These are phyloP conservation scores for Heritiera littoralis DNA, from an alignment of 345 rosid genomes.

Conservation along the genomic window DNA sequence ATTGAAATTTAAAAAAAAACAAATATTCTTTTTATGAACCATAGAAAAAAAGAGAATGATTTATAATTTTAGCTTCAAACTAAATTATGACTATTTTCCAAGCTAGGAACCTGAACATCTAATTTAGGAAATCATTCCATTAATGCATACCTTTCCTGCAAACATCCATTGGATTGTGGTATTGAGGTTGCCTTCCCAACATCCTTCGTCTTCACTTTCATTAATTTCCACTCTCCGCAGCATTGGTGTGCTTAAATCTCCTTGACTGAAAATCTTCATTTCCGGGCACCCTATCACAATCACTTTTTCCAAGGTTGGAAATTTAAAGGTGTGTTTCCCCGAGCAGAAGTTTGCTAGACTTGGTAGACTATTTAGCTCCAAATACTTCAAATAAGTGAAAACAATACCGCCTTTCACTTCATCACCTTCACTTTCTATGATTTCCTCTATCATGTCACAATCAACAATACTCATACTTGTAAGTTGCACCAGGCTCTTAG, in stretches of 20 bases:
- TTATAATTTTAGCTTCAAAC: too few relatives aligned
- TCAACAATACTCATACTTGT: constrained; percentile 4
- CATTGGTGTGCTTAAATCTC: not conserved
- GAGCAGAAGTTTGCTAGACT: not conserved
- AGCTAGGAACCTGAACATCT: too few relatives aligned
- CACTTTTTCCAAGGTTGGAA: not conserved
- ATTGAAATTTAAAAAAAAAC: too few relatives aligned
- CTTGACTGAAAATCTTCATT: not conserved
- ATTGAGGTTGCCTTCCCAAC: not conserved
- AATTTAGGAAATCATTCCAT: not conserved
- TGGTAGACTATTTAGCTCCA: not conserved
- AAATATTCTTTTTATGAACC: too few relatives aligned
- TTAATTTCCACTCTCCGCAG: not conserved
- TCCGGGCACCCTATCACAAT: not conserved
- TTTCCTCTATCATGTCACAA: constrained; percentile 20
- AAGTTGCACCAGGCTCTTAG: too few relatives aligned
- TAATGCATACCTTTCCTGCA: not conserved
- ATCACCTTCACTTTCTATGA: not conserved
- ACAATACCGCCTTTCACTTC: not conserved
- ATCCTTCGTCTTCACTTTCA: not conserved
- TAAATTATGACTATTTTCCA: too few relatives aligned
- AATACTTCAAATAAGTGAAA: not conserved
- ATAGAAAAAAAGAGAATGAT: too few relatives aligned
- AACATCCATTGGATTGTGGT: not conserved
- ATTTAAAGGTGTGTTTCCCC: not conserved